phyloP scores from a whole-genome alignment of 2,329 filamentous ascomycete genomes.

The Alternaria rosae region DNA sequence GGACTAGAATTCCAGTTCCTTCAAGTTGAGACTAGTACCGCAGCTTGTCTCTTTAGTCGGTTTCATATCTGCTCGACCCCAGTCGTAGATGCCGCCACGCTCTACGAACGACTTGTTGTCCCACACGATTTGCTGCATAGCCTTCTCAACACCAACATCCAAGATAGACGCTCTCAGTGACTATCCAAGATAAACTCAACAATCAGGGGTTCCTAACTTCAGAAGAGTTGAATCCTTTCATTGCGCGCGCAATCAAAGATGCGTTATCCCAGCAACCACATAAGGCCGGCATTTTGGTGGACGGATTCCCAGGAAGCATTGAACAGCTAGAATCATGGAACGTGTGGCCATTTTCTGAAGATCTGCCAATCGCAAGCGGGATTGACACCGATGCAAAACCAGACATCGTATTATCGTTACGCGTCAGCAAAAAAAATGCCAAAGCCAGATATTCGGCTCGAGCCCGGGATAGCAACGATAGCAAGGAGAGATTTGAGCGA shows the following conservation, averaged over 20 bases:
- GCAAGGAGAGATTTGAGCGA: conserved; percentile 6
- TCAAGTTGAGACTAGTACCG: background rate
- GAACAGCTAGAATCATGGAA: conserved; percentile 5
- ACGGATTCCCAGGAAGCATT: background rate
- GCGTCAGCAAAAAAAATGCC: conserved; percentile 2
- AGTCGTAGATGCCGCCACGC: conserved; percentile 7
- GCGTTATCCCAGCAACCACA: background rate
- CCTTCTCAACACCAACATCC: conserved; percentile 1
- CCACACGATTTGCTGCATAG: conserved; percentile 6
- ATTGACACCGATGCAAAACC: background rate
- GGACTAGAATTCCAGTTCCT: background rate
- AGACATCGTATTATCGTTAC: conserved; percentile 4
- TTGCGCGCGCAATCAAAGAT: background rate
- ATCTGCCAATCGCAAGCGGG: background rate
- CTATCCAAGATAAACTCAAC: conserved; percentile 5
- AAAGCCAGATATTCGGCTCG: conserved; percentile 5
- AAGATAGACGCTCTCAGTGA: conserved; percentile 2
- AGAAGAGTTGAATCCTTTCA: background rate
- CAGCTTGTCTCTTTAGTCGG: background rate
- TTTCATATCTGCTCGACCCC: conserved; percentile 1
- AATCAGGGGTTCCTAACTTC: conserved; percentile 6
- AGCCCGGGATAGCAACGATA: conserved; percentile 4
- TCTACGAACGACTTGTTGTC: conserved; percentile 10
- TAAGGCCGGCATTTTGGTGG: conserved; percentile 1
- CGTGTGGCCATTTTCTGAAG: conserved; percentile 1